These are phyloP conservation scores for Martiniozyma asiatica DNA, from an alignment of 1,139 yeast genomes.

Conservation along the genomic window DNA sequence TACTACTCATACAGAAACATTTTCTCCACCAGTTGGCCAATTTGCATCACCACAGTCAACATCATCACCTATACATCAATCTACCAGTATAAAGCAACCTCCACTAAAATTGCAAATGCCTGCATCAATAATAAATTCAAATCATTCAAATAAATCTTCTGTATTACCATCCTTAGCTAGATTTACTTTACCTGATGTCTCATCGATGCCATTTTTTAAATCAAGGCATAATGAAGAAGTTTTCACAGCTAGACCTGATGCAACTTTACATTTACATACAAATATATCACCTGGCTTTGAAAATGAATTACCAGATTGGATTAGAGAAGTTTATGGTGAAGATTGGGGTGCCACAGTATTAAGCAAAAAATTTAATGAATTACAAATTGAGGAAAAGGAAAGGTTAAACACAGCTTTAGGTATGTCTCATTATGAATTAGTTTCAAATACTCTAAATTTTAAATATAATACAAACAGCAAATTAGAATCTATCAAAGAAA, in stretches of 20 bases:
- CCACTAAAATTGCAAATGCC: too few species aligned
- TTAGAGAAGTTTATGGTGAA: constrained; percentile 20
- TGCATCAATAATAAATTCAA: too few species aligned
- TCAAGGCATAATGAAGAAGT: constrained; percentile 31
- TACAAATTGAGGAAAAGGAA: constrained; percentile 26
- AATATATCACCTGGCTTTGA: constrained; percentile 13
- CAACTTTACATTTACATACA: constrained; percentile 19
- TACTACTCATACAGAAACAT: constrained; percentile 7
- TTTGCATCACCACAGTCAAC: neutral
- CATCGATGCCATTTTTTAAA: constrained; percentile 23
- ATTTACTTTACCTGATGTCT: constrained; percentile 21
- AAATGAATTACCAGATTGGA: constrained; percentile 27
- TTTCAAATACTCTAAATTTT: constrained; percentile 1
- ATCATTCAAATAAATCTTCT: too few species aligned
- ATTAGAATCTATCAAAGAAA: too few species aligned
- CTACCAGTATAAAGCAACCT: too few species aligned
- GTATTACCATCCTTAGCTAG: constrained; percentile 19
- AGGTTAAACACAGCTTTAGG: constrained; percentile 25
- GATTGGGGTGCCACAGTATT: constrained; percentile 22
- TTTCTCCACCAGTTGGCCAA: constrained; percentile 1
- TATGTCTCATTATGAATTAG: constrained; percentile 7
- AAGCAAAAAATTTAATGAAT: constrained; percentile 21
- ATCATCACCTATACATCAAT: neutral
- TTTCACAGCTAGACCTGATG: constrained; percentile 18
- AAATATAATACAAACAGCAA: constrained; percentile 10